Base-by-base conservation (phyloP, 2,329 filamentous ascomycete species). In the Claviceps paspali region DNA sequence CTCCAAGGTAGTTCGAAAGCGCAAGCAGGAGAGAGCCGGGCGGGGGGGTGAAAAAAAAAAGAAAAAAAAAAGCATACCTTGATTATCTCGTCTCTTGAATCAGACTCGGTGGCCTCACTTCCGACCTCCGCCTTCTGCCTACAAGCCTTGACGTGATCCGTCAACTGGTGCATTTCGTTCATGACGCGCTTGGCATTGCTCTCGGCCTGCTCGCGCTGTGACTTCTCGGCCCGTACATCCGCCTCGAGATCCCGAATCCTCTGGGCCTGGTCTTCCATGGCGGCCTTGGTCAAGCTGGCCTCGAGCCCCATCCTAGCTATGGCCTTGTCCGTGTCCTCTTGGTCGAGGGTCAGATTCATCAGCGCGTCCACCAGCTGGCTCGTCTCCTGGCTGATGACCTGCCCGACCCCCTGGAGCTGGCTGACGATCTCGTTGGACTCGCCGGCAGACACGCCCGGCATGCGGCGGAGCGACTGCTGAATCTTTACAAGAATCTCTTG, bases 281-380 rank as follows among this genome's bases (percentile, higher is more conserved):
- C 44, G 3, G 56, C 57, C 41, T 58, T 56, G 30, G 49, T 45
- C 10, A 61, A 45, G 30, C 57, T 61, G 11, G 53, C 51, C 36
- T 60, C 57, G 38, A 61, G 52, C 36, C 56, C 56, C 55, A 61
- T 55, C 11, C 57, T 47, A 2, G 57, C 53, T 29, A 59, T 52
- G 6, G 56, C 53, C 47, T 56, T 56, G 38, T 60, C 55, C 2
- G 55, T 58, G 11, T 61, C 57, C 41, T 61, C 52, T 28, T 55
- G 51, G 39, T 61, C 58, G 7, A 61, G 52, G 5, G 47, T 51
- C 28, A 59, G 32, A 38, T 59, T 59, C 49, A 52, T 54, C 14
- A 60, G 43, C 4, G 57, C 56, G 26, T 60, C 55, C 8, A 61
- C 56, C 4, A 61, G 56, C 43, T 57, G 51, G 27, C 52, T 56